Conservation (phyloP, 2,329 filamentous ascomycete genomes). For the Botrytis pseudocinerea region DNA sequence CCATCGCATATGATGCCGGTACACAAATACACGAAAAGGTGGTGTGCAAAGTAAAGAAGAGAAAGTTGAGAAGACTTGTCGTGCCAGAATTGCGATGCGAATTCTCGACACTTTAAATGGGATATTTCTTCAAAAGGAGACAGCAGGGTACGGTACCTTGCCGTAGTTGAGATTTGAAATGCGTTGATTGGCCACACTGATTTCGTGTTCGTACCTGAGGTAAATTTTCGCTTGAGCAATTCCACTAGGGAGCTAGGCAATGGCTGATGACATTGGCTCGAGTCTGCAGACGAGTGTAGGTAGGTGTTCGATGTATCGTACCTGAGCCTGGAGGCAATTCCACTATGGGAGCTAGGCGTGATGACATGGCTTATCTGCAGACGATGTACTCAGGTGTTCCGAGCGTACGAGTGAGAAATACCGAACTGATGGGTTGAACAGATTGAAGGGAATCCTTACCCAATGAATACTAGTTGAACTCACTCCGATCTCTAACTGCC, state of each 20-base stretch:
- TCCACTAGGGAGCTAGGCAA: not conserved
- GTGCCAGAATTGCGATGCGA: not conserved
- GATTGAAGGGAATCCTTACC: not conserved
- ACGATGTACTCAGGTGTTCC: no score
- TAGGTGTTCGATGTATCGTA: conserved; percentile 4
- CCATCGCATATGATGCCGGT: conserved; percentile 31
- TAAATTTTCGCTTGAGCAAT: conserved; percentile 8
- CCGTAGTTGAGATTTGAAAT: conserved; percentile 11
- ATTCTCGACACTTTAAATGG: conserved; percentile 21
- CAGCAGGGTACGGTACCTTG: conserved; percentile 6
- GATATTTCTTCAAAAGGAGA: conserved; percentile 23
- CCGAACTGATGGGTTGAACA: no score
- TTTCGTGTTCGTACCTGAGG: conserved; percentile 18
- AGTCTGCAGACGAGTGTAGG: not conserved
- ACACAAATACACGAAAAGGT: conserved; percentile 19
- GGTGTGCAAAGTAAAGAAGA: not conserved
- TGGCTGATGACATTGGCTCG: conserved; percentile 5
- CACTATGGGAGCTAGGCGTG: no score
- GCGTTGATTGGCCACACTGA: conserved; percentile 9
- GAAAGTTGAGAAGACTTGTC: conserved; percentile 1
- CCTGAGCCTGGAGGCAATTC: no score
- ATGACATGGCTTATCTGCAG: no score
- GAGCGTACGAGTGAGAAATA: no score
- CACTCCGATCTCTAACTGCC: not conserved
- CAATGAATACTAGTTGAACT: not conserved